These are phyloP conservation scores for Trypanosoma congolense DNA, from an alignment of 208 protist genomes.

Conservation along the genomic window DNA sequence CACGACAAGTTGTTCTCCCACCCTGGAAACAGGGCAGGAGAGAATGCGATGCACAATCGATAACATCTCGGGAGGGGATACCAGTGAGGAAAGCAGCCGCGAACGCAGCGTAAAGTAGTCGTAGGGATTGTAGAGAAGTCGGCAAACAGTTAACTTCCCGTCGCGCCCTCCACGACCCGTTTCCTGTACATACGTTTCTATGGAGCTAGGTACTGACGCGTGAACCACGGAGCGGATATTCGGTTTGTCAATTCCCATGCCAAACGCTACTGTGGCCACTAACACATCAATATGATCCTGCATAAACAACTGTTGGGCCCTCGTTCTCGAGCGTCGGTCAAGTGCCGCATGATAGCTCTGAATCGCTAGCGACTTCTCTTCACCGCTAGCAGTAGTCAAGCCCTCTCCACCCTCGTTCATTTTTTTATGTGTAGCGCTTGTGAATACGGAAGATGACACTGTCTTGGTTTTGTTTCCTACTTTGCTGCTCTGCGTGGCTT, in stretches of 20 bases:
- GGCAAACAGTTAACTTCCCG: slow-evolving; percentile 67
- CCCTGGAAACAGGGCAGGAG: slow-evolving; percentile 28
- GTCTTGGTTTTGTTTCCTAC: slow-evolving; percentile 1
- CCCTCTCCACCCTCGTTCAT: slow-evolving; percentile 1
- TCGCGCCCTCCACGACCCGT: slow-evolving; percentile 95
- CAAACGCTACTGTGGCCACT: slow-evolving; percentile 96
- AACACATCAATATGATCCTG: slow-evolving; percentile 86
- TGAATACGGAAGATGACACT: slow-evolving; percentile 20
- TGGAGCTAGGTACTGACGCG: slow-evolving; percentile 88
- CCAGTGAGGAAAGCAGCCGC: slow-evolving; percentile 42
- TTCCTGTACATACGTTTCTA: slow-evolving; percentile 98
- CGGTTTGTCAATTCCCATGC: slow-evolving; percentile 98
- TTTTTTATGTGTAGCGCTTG: slow-evolving; percentile 24
- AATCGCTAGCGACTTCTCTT: slow-evolving; percentile 29
- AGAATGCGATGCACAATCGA: slow-evolving; percentile 47
- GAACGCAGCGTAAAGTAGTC: slow-evolving; percentile 93
- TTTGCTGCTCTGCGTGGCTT: slow-evolving; percentile 5
- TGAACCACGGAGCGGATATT: slow-evolving; percentile 97
- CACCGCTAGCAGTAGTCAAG: neutral
- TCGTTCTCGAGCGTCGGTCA: slow-evolving; percentile 32
- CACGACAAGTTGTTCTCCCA: slow-evolving; percentile 47
- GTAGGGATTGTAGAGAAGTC: slow-evolving; percentile 87
- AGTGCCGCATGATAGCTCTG: slow-evolving; percentile 80
- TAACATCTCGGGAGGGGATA: slow-evolving; percentile 59
- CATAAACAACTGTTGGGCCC: slow-evolving; percentile 87